Conservation (phyloP, 2,329 filamentous ascomycete genomes). For the Dothideomycetidae sp. region DNA sequence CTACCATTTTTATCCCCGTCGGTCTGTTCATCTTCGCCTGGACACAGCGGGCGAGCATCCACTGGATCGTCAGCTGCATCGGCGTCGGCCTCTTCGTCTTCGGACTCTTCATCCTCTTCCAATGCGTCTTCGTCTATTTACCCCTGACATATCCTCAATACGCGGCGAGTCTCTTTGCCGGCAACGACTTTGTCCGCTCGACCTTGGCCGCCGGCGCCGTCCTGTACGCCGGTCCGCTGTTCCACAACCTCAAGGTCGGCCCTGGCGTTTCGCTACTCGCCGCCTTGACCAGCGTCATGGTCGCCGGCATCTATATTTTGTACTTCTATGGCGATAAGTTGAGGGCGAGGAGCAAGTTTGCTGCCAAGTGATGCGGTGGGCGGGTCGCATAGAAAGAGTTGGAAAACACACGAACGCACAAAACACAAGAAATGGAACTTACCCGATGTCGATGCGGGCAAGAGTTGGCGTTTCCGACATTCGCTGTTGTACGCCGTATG, state of each 20-base stretch:
- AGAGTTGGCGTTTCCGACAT: too few relatives aligned
- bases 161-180: slow-evolving; percentile 45
- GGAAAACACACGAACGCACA: too few relatives aligned
- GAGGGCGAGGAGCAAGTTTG: slow-evolving; percentile 22
- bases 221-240: slow-evolving; percentile 46
- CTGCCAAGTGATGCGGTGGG: too few relatives aligned
- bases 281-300: slow-evolving; percentile 23
- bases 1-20: slow-evolving; percentile 18
- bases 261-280: slow-evolving; percentile 43
- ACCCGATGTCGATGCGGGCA: too few relatives aligned
- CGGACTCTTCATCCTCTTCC: slow-evolving; percentile 28
- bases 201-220: slow-evolving; percentile 46
- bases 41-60: slow-evolving; percentile 20
- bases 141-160: slow-evolving; percentile 26
- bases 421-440: too few relatives aligned
- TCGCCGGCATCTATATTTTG: slow-evolving; percentile 37
- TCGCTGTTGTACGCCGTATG: too few relatives aligned
- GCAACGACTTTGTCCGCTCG: slow-evolving; percentile 44
- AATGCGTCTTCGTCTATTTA: slow-evolving; percentile 29
- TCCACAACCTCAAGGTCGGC: slow-evolving; percentile 43
- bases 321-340: slow-evolving; percentile 43
- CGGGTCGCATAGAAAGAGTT: too few relatives aligned
- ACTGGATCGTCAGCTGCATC: slow-evolving; percentile 28
- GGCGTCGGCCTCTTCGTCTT: slow-evolving; percentile 28
- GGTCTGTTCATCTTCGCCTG: slow-evolving; percentile 25